Evolutionary conservation across 2,329 filamentous ascomycete genomes (phyloP).

Genomic region (Tothia fuscella): DNA sequence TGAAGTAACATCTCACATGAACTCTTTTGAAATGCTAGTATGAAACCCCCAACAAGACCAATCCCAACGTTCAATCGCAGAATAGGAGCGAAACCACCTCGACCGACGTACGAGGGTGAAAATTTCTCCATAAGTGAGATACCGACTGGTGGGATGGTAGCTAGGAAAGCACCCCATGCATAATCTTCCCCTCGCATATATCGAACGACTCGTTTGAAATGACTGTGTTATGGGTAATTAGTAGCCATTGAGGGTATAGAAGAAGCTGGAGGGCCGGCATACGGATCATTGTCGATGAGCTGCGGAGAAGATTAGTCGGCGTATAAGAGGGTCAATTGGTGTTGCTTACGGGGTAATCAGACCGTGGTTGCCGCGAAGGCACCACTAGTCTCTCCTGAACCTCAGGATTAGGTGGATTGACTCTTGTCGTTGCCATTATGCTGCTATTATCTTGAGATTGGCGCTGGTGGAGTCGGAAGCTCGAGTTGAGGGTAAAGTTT

Average conservation of each 20-base stretch:
- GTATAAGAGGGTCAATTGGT: constrained; percentile 4
- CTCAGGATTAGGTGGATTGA: too few relatives aligned
- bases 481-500: too few relatives aligned
- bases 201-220: constrained; percentile 77
- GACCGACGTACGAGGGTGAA: constrained; percentile 73
- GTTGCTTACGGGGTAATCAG: not conserved
- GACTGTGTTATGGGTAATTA: constrained; percentile 42
- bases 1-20: constrained; percentile 47
- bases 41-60: constrained; percentile 64
- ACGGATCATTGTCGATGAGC: constrained; percentile 99
- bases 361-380: constrained; percentile 1
- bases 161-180: constrained; percentile 53
- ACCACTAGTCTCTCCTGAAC: constrained; percentile 2
- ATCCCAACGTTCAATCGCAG: constrained; percentile 69
- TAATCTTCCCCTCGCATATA: constrained; percentile 87
- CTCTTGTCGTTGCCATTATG: too few relatives aligned
- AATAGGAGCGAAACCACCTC: constrained; percentile 67
- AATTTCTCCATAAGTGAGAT: constrained; percentile 74
- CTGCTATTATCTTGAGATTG: too few relatives aligned
- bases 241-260: constrained; percentile 12
- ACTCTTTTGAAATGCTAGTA: constrained; percentile 77
- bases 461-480: too few relatives aligned
- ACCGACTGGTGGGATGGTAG: constrained; percentile 59
- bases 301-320: constrained; percentile 33
- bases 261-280: constrained; percentile 32